phyloP scores from a whole-genome alignment of 148 eudicot species.

The Heliosperma pusillum region DNA sequence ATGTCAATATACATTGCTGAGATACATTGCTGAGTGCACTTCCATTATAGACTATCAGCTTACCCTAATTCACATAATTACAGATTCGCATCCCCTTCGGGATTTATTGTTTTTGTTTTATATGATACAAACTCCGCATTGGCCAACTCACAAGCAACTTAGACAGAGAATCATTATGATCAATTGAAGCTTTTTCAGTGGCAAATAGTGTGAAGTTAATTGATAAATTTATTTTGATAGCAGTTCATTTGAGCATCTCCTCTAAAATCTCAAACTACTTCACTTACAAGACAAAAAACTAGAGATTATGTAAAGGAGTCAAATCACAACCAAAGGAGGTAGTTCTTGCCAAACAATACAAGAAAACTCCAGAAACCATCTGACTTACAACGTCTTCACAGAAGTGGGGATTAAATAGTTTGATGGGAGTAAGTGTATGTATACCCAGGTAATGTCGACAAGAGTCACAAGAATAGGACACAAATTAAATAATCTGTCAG shows the following conservation, averaged over 20 bases:
- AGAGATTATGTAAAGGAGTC: neutral
- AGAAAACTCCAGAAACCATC: neutral
- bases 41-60: neutral
- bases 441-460: neutral
- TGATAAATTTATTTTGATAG: neutral
- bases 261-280: neutral
- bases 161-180: neutral
- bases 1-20: neutral
- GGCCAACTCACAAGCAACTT: slow-evolving; percentile 4
- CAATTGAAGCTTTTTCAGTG: neutral
- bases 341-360: neutral
- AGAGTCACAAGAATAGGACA: neutral
- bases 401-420: neutral
- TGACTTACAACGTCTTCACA: neutral
- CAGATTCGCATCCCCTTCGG: neutral
- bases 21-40: neutral
- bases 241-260: neutral
- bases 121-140: neutral
- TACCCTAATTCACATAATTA: neutral
- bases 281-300: neutral
- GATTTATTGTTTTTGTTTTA: neutral
- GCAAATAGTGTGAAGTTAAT: neutral
- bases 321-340: neutral
- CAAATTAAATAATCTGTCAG: neutral
- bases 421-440: neutral